Conservation (phyloP, 1,284 basidiomycete genomes). For the Ceratobasidium sp. region DNA sequence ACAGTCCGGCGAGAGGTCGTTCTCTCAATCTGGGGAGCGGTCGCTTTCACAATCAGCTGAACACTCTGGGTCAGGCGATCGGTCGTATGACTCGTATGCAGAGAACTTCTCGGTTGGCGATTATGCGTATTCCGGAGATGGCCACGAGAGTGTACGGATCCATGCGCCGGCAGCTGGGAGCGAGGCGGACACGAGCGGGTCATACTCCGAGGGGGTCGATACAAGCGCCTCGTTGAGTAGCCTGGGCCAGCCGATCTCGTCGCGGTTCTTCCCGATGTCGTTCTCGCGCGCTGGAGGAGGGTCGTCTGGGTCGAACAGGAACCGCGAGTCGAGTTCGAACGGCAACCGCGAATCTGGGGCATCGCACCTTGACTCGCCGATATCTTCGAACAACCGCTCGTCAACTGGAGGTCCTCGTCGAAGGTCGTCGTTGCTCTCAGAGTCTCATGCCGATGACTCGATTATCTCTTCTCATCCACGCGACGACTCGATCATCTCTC, state of each 20-base stretch:
- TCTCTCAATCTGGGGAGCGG: slow-evolving; percentile 47
- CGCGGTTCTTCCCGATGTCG: slow-evolving; percentile 72
- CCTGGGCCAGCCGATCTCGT: slow-evolving; percentile 75
- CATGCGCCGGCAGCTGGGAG: slow-evolving; percentile 62
- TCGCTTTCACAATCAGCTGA: slow-evolving; percentile 6
- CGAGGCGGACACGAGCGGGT: slow-evolving; percentile 61
- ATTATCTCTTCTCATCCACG: slow-evolving; percentile 59
- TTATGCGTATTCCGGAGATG: slow-evolving; percentile 54
- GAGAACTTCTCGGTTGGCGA: slow-evolving; percentile 56
- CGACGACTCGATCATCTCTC: slow-evolving; percentile 68
- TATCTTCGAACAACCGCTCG: slow-evolving; percentile 26
- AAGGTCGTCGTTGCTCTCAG: slow-evolving; percentile 27
- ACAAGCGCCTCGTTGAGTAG: slow-evolving; percentile 70
- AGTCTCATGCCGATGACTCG: slow-evolving; percentile 50
- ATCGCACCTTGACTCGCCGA: slow-evolving; percentile 23
- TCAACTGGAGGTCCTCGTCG: not conserved
- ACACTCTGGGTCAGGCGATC: slow-evolving; percentile 11
- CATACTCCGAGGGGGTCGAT: slow-evolving; percentile 27
- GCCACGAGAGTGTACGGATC: slow-evolving; percentile 50
- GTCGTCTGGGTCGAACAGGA: slow-evolving; percentile 15
- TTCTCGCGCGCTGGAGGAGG: slow-evolving; percentile 61
- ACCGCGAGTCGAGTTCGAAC: slow-evolving; percentile 48
- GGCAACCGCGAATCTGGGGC: slow-evolving; percentile 24
- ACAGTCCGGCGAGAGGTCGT: too few relatives aligned
- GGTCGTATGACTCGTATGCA: slow-evolving; percentile 51